A percentile compares a stretch with the other conserved stretches of the same genome.
Conservation (phyloP, 1,284 basidiomycete genomes). For the Crucibulum cyathiforme region DNA sequence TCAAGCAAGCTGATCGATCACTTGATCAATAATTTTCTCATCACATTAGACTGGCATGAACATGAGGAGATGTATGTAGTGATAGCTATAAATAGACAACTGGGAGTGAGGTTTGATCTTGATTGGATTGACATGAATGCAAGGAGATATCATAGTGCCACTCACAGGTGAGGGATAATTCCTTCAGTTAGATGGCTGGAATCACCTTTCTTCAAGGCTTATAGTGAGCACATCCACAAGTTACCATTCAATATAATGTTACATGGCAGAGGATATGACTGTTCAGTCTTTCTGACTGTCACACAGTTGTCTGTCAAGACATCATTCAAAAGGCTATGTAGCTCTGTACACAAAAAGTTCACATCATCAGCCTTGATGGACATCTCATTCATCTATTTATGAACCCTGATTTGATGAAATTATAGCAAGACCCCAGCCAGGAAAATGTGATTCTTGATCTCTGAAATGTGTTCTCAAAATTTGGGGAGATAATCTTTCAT, state of each 20-base stretch:
- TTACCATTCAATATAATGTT: conserved; percentile 51
- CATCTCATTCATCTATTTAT: conserved; percentile 52
- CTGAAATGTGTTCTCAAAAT: conserved; percentile 34
- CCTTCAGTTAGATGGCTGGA: conserved; percentile 54
- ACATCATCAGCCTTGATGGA: conserved; percentile 51
- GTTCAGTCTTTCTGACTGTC: conserved; percentile 51
- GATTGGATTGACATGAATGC: conserved; percentile 56
- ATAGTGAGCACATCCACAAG: conserved; percentile 38
- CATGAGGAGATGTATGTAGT: too few species aligned
- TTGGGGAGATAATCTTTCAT: conserved; percentile 37
- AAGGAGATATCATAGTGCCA: conserved; percentile 63
- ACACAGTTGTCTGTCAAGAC: conserved; percentile 43
- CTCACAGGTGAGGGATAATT: conserved; percentile 70
- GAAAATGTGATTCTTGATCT: conserved; percentile 48
- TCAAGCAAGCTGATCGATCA: too few species aligned
- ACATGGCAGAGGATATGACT: conserved; percentile 53
- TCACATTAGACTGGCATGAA: too few species aligned
- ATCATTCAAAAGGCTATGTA: conserved; percentile 53
- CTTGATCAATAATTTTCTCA: too few species aligned
- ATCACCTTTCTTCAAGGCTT: conserved; percentile 49
- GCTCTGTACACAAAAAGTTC: conserved; percentile 46
- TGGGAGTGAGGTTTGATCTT: too few species aligned
- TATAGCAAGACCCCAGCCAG: conserved; percentile 40
- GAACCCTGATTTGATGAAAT: conserved; percentile 39
- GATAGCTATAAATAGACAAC: too few species aligned